Percentiles rank a stretch among this genome's conserved stretches.
phyloP scores from a whole-genome alignment of 371 early-diverging fungal species.

The Blakeslea trispora region DNA sequence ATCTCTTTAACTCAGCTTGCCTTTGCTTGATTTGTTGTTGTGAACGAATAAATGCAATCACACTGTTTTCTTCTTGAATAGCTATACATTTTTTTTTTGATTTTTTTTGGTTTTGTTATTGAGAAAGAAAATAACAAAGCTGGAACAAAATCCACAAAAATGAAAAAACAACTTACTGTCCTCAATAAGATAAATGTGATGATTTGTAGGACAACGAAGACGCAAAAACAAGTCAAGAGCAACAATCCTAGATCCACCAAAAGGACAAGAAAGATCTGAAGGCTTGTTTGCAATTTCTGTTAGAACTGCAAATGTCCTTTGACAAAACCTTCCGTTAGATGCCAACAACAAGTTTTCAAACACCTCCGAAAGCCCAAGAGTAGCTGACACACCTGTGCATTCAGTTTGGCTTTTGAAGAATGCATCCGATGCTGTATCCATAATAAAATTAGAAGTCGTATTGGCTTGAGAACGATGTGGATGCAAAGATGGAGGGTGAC shows the following conservation, averaged over 20 bases:
- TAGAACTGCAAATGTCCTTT: slow-evolving; percentile 51
- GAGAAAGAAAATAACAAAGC: too few relatives aligned
- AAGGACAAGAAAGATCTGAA: slow-evolving; percentile 41
- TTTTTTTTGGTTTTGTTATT: too few relatives aligned
- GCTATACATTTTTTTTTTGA: slow-evolving; percentile 1
- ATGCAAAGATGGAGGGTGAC: neutral
- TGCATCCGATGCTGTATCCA: neutral
- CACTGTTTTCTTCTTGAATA: slow-evolving; percentile 16
- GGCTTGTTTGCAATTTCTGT: slow-evolving; percentile 47
- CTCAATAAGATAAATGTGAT: slow-evolving; percentile 49
- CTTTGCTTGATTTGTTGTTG: slow-evolving; percentile 15
- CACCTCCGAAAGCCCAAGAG: slow-evolving; percentile 41
- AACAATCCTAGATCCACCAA: slow-evolving; percentile 54
- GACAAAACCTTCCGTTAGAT: slow-evolving; percentile 42
- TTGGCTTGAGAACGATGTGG: neutral
- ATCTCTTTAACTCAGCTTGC: slow-evolving; percentile 13
- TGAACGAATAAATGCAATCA: slow-evolving; percentile 17
- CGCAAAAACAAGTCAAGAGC: slow-evolving; percentile 58
- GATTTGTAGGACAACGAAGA: slow-evolving; percentile 60
- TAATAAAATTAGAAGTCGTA: neutral
- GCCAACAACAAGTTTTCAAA: slow-evolving; percentile 34
- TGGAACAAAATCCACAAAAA: neutral
- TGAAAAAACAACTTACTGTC: slow-evolving; percentile 33
- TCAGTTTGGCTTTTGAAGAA: neutral
- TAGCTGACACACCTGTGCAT: slow-evolving; percentile 37